phyloP scores from a whole-genome alignment of 495 filamentous ascomycete species.

The Penicillium cosmopolitanum region DNA sequence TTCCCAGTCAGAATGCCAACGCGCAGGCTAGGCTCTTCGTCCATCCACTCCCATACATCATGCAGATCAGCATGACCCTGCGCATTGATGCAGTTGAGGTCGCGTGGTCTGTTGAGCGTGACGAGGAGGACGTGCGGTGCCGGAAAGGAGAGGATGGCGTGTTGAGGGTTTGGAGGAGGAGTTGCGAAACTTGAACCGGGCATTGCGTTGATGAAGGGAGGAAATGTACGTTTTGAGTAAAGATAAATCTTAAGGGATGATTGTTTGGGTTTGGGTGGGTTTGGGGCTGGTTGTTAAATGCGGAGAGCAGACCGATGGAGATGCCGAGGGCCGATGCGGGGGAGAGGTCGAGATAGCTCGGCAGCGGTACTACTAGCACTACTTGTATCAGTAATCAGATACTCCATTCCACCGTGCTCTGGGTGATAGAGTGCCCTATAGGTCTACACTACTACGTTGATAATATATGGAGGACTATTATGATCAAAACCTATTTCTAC shows the following conservation, averaged over 20 bases:
- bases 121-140: slow-evolving; percentile 52
- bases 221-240: neutral
- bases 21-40: slow-evolving; percentile 55
- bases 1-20: slow-evolving; percentile 60
- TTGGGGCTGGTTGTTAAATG: slow-evolving; percentile 19
- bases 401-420: neutral
- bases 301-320: slow-evolving; percentile 27
- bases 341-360: neutral
- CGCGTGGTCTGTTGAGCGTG: slow-evolving; percentile 50
- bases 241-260: slow-evolving; percentile 1
- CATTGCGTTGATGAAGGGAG: slow-evolving; percentile 11
- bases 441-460: neutral
- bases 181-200: slow-evolving; percentile 35
- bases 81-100: slow-evolving; percentile 55
- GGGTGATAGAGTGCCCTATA: too few species aligned
- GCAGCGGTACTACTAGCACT: too few species aligned
- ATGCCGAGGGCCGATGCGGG: slow-evolving; percentile 40
- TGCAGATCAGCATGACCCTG: slow-evolving; percentile 56
- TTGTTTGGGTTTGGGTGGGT: slow-evolving; percentile 1
- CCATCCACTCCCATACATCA: slow-evolving; percentile 59
- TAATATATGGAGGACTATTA: too few species aligned
- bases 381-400: slow-evolving; percentile 1
- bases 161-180: slow-evolving; percentile 42
- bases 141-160: slow-evolving; percentile 47
- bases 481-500: too few species aligned